phyloP scores from a whole-genome alignment of 2,329 filamentous ascomycete genomes.

The Aspergillus jensenii region DNA sequence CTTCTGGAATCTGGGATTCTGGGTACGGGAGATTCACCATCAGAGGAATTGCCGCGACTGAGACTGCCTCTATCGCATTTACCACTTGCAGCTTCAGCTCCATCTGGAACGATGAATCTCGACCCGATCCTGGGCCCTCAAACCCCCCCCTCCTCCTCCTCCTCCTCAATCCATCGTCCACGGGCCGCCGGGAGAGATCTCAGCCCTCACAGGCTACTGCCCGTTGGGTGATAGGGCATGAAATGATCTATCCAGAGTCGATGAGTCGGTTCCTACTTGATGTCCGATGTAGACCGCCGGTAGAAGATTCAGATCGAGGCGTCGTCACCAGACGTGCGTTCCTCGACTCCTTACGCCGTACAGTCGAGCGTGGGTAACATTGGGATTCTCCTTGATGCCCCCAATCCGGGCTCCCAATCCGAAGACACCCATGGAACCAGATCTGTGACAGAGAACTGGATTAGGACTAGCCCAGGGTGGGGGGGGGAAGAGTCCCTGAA shows the following conservation, averaged over 20 bases:
- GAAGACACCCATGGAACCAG: slow-evolving; percentile 17
- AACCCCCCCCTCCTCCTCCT: too few relatives aligned
- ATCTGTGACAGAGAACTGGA: slow-evolving; percentile 17
- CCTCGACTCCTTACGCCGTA: background rate
- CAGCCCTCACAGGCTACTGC: too few relatives aligned
- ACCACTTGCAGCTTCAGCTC: background rate
- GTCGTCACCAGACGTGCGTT: background rate
- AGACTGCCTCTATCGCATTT: too few relatives aligned
- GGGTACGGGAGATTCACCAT: background rate
- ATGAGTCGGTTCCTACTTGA: background rate
- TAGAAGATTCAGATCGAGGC: background rate
- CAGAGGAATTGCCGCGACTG: background rate
- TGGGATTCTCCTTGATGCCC: slow-evolving; percentile 5
- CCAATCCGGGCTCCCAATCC: slow-evolving; percentile 14
- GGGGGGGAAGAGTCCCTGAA: slow-evolving; percentile 1
- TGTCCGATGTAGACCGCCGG: background rate
- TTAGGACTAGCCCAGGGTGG: slow-evolving; percentile 12
- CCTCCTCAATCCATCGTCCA: too few relatives aligned
- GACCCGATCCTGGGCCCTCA: background rate
- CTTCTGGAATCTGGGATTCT: background rate
- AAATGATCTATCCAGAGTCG: too few relatives aligned
- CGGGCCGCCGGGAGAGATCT: too few relatives aligned
- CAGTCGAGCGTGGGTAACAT: background rate
- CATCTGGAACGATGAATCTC: background rate
- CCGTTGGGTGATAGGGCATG: too few relatives aligned